phyloP scores from a whole-genome alignment of 192 early-diverging fungal species.

The Coemansia javaensis region DNA sequence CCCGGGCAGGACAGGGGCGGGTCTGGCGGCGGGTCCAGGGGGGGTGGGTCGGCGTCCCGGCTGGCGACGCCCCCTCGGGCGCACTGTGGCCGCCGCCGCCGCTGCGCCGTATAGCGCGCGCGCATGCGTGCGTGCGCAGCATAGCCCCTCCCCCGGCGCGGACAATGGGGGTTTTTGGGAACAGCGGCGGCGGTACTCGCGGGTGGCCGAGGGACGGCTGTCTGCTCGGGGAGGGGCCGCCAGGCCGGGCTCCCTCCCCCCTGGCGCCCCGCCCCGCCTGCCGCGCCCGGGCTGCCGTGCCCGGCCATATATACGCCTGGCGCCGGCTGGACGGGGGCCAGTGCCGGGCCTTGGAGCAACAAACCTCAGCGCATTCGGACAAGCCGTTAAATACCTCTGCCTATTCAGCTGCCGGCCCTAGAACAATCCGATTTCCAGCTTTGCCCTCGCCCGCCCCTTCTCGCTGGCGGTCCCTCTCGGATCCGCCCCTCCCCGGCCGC shows the following conservation, averaged over 20 bases:
- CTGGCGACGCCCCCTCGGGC: too few relatives aligned
- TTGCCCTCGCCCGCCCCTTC: slow-evolving; percentile 1
- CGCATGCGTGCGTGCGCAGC: slow-evolving; percentile 21
- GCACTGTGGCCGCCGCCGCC: background rate
- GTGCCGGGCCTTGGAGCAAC: slow-evolving; percentile 21
- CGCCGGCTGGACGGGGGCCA: slow-evolving; percentile 16
- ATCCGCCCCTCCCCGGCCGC: slow-evolving; percentile 15
- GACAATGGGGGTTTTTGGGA: slow-evolving; percentile 17
- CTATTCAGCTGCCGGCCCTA: slow-evolving; percentile 36
- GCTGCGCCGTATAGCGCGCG: slow-evolving; percentile 25
- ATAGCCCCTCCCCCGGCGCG: slow-evolving; percentile 15
- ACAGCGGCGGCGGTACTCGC: slow-evolving; percentile 12
- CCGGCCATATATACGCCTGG: slow-evolving; percentile 14
- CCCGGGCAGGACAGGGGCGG: too few relatives aligned
- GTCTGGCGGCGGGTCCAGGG: background rate
- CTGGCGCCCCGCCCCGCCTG: too few relatives aligned
- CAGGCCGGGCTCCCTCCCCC: slow-evolving; percentile 6
- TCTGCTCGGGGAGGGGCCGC: slow-evolving; percentile 8
- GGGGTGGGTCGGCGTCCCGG: too few relatives aligned
- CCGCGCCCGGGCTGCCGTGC: background rate
- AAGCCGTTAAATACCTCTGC: slow-evolving; percentile 47
- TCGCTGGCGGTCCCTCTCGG: background rate
- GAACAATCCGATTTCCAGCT: slow-evolving; percentile 52
- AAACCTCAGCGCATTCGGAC: slow-evolving; percentile 35
- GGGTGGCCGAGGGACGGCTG: slow-evolving; percentile 14